These are phyloP conservation scores for Emergomyces africanus DNA, from an alignment of 2,329 filamentous ascomycete species.

Conservation along the genomic window DNA sequence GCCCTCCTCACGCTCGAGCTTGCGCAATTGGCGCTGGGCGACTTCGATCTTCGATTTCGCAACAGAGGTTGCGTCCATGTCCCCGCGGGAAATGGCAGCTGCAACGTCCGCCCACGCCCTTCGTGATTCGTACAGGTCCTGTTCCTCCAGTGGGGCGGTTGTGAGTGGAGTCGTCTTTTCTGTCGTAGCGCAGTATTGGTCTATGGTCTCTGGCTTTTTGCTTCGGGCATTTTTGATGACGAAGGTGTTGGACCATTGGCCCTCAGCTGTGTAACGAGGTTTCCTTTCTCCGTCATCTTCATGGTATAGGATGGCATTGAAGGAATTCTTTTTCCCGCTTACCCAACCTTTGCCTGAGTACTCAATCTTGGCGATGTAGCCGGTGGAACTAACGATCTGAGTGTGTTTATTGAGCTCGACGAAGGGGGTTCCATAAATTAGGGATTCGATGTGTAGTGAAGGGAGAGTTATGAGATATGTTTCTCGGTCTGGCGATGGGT, in stretches of 20 bases:
- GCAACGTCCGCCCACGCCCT: slow-evolving; percentile 82
- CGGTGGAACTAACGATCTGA: slow-evolving; percentile 74
- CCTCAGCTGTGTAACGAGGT: slow-evolving; percentile 65
- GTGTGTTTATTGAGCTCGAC: slow-evolving; percentile 79
- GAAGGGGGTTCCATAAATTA: slow-evolving; percentile 63
- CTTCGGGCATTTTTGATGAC: slow-evolving; percentile 57
- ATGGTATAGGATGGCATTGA: slow-evolving; percentile 62
- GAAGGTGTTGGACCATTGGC: slow-evolving; percentile 82
- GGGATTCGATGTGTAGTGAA: slow-evolving; percentile 80
- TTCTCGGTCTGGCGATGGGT: slow-evolving; percentile 36
- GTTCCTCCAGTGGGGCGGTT: slow-evolving; percentile 59
- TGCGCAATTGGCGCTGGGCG: slow-evolving; percentile 64
- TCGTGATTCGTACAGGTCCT: slow-evolving; percentile 78
- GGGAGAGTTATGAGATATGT: slow-evolving; percentile 86
- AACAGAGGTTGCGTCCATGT: slow-evolving; percentile 64
- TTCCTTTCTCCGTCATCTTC: slow-evolving; percentile 52
- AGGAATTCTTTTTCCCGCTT: slow-evolving; percentile 88
- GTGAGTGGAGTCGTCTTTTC: slow-evolving; percentile 52
- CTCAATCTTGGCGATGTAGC: slow-evolving; percentile 80
- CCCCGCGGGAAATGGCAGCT: slow-evolving; percentile 62
- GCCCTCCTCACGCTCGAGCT: slow-evolving; percentile 61
- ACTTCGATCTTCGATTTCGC: slow-evolving; percentile 89
- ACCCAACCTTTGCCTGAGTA: slow-evolving; percentile 93
- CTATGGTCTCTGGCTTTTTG: slow-evolving; percentile 34
- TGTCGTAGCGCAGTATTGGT: slow-evolving; percentile 48